Percentiles rank a stretch among this genome's conserved stretches.
Conservation (phyloP, 495 filamentous ascomycete species). For the Apodospora peruviana region DNA sequence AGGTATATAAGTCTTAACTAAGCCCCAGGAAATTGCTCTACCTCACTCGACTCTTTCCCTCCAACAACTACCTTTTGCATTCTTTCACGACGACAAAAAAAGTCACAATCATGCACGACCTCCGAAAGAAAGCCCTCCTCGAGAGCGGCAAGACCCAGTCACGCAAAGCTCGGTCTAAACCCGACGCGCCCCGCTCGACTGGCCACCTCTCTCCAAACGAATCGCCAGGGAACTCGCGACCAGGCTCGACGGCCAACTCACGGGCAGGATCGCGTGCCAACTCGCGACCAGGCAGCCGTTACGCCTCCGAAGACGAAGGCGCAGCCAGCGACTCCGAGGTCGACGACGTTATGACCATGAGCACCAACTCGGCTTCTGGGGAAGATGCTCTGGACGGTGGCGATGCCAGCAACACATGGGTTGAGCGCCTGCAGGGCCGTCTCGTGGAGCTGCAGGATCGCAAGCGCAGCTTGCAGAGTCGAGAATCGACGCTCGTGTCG, state of each 20-base stretch:
- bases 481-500: conserved; percentile 63
- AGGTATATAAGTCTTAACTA: background rate
- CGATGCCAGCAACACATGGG: conserved; percentile 53
- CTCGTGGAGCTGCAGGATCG: conserved; percentile 79
- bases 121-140: conserved; percentile 71
- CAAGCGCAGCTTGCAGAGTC: conserved; percentile 75
- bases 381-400: conserved; percentile 43
- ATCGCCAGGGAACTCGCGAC: conserved; percentile 19
- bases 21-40: background rate
- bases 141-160: conserved; percentile 91
- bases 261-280: conserved; percentile 1
- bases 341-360: conserved; percentile 36
- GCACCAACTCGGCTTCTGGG: conserved; percentile 26
- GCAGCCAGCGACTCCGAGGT: conserved; percentile 39
- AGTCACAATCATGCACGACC: conserved; percentile 58
- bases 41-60: background rate
- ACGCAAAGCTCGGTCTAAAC: conserved; percentile 73
- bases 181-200: conserved; percentile 63
- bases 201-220: conserved; percentile 33
- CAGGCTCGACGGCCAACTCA: conserved; percentile 4
- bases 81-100: background rate
- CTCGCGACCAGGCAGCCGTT: conserved; percentile 59
- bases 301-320: conserved; percentile 79
- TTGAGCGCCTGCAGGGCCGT: conserved; percentile 60
- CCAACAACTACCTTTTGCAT: background rate